Base-by-base conservation (phyloP, 768 basidiomycete genomes). In the Calocera viscosa region DNA sequence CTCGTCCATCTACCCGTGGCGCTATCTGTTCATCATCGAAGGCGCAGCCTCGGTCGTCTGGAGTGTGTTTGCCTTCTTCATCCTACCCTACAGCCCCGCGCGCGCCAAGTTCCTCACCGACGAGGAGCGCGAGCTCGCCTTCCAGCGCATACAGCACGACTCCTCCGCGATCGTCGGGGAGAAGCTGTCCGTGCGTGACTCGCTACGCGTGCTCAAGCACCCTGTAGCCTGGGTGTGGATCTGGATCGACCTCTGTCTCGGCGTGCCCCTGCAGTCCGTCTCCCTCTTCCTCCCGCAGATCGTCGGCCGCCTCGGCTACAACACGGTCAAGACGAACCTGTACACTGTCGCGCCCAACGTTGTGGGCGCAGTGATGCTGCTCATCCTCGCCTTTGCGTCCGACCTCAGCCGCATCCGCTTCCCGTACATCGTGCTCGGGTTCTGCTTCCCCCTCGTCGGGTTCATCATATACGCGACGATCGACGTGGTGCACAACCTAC, bases 201-300 rank as follows among this genome's bases (percentile, higher is more conserved):
- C 80, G 1, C 78, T 28, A 7, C 38, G 40, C 12, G 65, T 47
- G 1, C 65, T 47, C n/a, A 34, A 40, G 40, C 24, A 41, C 38
- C 40, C 28, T 8, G 26, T 34, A 14, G 64, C 39, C n/a, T 65
- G 64, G 64, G 28, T 43, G 35, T 73, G 49, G 41, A 67, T 69
- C n/a, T 11, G 33, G 17, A 72, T 73, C 38, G 60, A 65, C 2
- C 64, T 72, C 35, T 65, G 64, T 41, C 38, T 68, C 19, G 71
- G 81, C 11, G 82, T 83, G 5, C 81, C 81, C 1, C 73, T 81
- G 5, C 80, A 80, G 1, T 80, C 80, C 26, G 82, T 82, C 67
- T 82, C 82, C 72, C 82, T 82, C 69, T 83, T 82, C 71, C 74
- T 84, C 16, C 81, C 81, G 0, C 81, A 83, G 53, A 80, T 80